phyloP scores from a whole-genome alignment of 2,329 filamentous ascomycete genomes.

The Trichoderma gracile region DNA sequence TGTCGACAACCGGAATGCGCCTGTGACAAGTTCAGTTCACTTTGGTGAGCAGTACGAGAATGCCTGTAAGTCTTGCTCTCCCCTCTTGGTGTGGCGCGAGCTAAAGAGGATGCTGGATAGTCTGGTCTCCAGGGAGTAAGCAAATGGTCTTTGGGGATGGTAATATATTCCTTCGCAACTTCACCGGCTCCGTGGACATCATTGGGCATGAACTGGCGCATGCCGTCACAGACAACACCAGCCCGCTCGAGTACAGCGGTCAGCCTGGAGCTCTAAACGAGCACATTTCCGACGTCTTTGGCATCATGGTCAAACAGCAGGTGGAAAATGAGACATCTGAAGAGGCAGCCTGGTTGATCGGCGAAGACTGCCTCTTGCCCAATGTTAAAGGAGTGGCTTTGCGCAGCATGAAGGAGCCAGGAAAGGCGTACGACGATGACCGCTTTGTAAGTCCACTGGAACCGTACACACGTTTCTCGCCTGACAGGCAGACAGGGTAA shows the following conservation, averaged over 20 bases:
- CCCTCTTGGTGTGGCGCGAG: neutral
- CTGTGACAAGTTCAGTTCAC: constrained; percentile 54
- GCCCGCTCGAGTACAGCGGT: constrained; percentile 50
- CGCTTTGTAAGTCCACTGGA: constrained; percentile 44
- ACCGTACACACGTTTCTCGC: neutral
- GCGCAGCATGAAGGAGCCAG: constrained; percentile 57
- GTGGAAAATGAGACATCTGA: constrained; percentile 47
- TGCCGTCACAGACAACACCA: constrained; percentile 54
- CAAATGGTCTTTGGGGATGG: constrained; percentile 61
- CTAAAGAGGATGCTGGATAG: constrained; percentile 31
- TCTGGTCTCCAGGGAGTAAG: constrained; percentile 51
- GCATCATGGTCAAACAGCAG: constrained; percentile 58
- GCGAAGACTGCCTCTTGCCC: constrained; percentile 53
- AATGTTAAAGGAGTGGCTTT: constrained; percentile 53
- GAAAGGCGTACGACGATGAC: constrained; percentile 54
- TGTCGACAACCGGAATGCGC: constrained; percentile 52
- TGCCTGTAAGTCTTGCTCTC: constrained; percentile 44
- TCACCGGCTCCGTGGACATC: constrained; percentile 55
- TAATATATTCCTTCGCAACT: constrained; percentile 52
- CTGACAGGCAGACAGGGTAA: constrained; percentile 43
- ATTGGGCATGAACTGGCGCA: constrained; percentile 62
- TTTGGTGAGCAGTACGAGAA: constrained; percentile 53
- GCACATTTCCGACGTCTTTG: constrained; percentile 58
- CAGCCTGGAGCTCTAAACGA: constrained; percentile 59
- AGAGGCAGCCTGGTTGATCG: constrained; percentile 56